Percentiles rank a stretch among this genome's conserved stretches.
Conservation (phyloP, 306 rosid species). For the Citrullus mucosospermus region DNA sequence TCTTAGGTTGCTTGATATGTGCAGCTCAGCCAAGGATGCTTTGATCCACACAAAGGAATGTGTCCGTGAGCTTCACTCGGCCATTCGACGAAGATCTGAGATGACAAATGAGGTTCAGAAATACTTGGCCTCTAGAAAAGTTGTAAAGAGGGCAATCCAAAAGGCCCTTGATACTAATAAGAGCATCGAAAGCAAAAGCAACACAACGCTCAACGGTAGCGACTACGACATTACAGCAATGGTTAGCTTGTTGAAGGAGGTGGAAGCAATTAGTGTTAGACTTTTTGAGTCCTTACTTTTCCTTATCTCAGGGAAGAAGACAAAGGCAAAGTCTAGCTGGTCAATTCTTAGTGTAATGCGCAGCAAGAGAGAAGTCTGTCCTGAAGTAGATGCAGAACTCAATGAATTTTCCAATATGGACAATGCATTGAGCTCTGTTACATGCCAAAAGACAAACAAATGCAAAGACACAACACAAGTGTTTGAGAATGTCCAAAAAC, state of each 20-base stretch:
- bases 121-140: slow-evolving; percentile 33
- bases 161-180: slow-evolving; percentile 23
- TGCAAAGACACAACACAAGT: background rate
- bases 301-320: slow-evolving; percentile 21
- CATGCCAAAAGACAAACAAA: slow-evolving; percentile 16
- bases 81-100: slow-evolving; percentile 29
- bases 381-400: slow-evolving; percentile 4
- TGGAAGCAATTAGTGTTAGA: slow-evolving; percentile 17
- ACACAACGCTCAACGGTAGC: background rate
- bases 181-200: slow-evolving; percentile 8
- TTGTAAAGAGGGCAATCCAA: slow-evolving; percentile 28
- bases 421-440: slow-evolving; percentile 5
- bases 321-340: slow-evolving; percentile 13
- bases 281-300: slow-evolving; percentile 33
- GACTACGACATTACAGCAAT: slow-evolving; percentile 14
- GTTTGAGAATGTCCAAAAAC: slow-evolving; percentile 9
- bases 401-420: slow-evolving; percentile 35
- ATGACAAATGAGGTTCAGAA: slow-evolving; percentile 25
- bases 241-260: slow-evolving; percentile 20
- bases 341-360: slow-evolving; percentile 27
- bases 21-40: slow-evolving; percentile 37
- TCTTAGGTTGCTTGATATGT: slow-evolving; percentile 24
- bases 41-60: slow-evolving; percentile 41
- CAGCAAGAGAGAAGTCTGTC: slow-evolving; percentile 18
- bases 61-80: slow-evolving; percentile 32